Evolutionary conservation across 2,329 filamentous ascomycete species (phyloP).

Genomic region (Graphiopsis chlorocephala): DNA sequence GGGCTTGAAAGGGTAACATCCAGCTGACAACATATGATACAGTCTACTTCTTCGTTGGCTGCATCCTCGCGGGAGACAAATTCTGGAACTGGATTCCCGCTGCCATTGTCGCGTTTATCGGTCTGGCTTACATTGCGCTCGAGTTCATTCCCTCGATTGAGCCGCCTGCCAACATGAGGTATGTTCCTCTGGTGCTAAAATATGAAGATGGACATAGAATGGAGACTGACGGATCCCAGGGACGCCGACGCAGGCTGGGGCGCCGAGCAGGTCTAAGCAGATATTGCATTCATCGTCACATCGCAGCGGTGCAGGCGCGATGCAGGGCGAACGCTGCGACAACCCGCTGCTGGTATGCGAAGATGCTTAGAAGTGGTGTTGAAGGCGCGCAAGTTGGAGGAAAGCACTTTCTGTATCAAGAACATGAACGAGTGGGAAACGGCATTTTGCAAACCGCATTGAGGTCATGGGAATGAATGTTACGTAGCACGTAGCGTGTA

Average conservation of each 20-base stretch:
- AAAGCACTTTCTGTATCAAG: not conserved
- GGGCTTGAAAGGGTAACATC: not conserved
- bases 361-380: not conserved
- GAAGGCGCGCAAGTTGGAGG: not conserved
- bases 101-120: constrained; percentile 71
- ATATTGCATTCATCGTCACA: not conserved
- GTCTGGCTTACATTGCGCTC: constrained; percentile 66
- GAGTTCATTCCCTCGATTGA: constrained; percentile 53
- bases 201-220: not conserved
- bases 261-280: constrained; percentile 49
- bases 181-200: constrained; percentile 17
- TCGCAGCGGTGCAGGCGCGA: constrained; percentile 12
- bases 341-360: not conserved
- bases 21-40: constrained; percentile 21
- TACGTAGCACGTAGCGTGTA: constrained; percentile 8
- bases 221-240: constrained; percentile 28
- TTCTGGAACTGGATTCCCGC: constrained; percentile 73
- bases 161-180: constrained; percentile 54
- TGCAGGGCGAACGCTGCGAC: not conserved
- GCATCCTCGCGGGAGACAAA: constrained; percentile 69
- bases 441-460: not conserved
- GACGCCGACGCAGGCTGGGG: constrained; percentile 54
- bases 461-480: constrained; percentile 3
- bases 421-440: not conserved
- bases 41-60: constrained; percentile 97